Conservation (phyloP, 306 rosid species). For the Psophocarpus tetragonolobus region DNA sequence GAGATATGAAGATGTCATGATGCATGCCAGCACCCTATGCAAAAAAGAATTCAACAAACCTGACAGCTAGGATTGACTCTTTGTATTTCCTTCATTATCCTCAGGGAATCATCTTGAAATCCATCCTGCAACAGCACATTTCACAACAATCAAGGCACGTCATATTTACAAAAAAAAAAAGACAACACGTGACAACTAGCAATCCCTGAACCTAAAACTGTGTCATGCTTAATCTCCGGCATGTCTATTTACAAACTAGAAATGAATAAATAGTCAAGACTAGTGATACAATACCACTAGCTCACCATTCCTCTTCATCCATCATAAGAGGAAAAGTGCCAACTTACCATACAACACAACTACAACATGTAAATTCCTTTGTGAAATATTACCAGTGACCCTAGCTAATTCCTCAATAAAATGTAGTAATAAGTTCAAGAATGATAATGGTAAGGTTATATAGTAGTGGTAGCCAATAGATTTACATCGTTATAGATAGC, state of each 20-base stretch:
- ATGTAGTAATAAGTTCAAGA: neutral
- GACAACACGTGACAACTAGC: neutral
- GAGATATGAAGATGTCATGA: conserved; percentile 8
- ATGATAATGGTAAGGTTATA: neutral
- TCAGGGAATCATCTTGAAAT: conserved; percentile 82
- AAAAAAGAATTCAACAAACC: conserved; percentile 50
- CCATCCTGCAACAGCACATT: conserved; percentile 74
- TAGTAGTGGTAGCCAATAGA: neutral
- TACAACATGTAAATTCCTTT: neutral
- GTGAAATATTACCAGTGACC: neutral
- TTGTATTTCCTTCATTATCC: conserved; percentile 77
- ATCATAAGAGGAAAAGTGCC: neutral
- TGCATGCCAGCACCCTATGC: neutral
- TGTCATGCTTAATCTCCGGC: neutral
- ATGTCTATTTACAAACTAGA: neutral
- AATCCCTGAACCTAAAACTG: neutral
- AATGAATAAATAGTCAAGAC: neutral
- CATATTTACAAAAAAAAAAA: neutral
- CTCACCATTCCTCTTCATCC: neutral
- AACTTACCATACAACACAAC: neutral
- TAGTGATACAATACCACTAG: neutral
- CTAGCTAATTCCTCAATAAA: neutral
- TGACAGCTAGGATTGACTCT: conserved; percentile 66
- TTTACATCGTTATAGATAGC: neutral
- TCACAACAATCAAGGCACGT: conserved; percentile 7